phyloP scores from a whole-genome alignment of 2,329 filamentous ascomycete genomes.

The Botrytis cinerea region DNA sequence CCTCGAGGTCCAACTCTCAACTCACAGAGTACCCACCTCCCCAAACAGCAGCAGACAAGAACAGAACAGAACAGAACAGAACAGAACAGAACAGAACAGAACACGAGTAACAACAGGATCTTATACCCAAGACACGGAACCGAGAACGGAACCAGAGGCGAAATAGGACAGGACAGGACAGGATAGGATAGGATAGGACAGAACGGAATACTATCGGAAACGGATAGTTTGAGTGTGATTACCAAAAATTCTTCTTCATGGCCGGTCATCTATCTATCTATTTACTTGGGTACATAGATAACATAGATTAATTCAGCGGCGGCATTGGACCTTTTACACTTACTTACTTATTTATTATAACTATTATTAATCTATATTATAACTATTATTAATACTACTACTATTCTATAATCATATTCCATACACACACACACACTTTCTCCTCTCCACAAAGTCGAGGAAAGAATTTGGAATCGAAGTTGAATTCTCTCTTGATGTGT shows the following conservation, averaged over 20 bases:
- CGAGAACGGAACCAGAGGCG: not conserved
- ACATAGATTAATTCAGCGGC: not conserved
- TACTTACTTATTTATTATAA: not conserved
- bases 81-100: too few species aligned
- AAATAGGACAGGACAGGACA: not conserved
- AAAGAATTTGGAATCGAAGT: too few species aligned
- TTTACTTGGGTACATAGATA: too few species aligned
- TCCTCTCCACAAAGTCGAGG: too few species aligned
- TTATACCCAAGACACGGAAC: not conserved
- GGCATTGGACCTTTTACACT: not conserved
- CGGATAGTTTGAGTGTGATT: too few species aligned
- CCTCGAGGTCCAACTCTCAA: not conserved
- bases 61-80: too few species aligned
- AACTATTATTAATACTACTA: too few species aligned
- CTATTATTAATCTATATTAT: too few species aligned
- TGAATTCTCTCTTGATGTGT: too few species aligned
- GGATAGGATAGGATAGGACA: too few species aligned
- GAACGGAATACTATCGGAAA: too few species aligned
- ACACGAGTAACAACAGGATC: not conserved
- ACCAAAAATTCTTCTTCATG: not conserved
- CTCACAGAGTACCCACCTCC: not conserved
- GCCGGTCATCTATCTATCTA: not conserved
- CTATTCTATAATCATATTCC: not conserved
- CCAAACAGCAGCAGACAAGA: not conserved
- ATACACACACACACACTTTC: too few species aligned